Percentiles rank a stretch among this genome's conserved stretches.
Conservation (phyloP, 371 early-diverging fungal species). For the Zopfochytrium polystomum region DNA sequence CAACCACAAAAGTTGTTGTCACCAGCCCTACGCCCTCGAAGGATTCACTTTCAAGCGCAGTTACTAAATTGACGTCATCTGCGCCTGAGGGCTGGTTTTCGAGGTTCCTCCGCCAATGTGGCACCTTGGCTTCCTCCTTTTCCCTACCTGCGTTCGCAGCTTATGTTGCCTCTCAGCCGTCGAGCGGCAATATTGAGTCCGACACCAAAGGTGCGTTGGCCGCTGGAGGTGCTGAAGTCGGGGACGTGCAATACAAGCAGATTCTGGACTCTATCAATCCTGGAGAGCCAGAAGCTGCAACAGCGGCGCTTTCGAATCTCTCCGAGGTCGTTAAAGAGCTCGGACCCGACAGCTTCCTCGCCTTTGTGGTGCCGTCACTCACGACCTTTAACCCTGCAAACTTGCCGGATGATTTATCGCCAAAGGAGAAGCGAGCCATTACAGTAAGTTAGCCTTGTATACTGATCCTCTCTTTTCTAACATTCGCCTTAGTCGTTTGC, state of each 20-base stretch:
- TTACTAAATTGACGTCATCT: not conserved
- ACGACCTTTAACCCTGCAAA: not conserved
- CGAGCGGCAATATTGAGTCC: not conserved
- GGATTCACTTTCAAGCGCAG: not conserved
- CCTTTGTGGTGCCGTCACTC: not conserved
- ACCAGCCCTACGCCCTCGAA: too few species aligned
- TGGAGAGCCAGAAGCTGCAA: slow-evolving; percentile 4
- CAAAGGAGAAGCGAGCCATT: not conserved
- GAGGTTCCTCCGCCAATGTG: slow-evolving; percentile 7
- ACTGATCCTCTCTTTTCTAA: not conserved
- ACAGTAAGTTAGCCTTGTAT: not conserved
- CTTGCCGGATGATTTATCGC: not conserved
- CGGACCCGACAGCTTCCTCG: slow-evolving; percentile 5
- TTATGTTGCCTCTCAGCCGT: not conserved
- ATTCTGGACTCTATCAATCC: not conserved
- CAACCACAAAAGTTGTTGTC: too few species aligned
- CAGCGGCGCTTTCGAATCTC: not conserved
- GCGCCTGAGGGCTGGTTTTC: slow-evolving; percentile 16
- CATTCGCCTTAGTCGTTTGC: not conserved
- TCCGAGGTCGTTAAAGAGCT: not conserved
- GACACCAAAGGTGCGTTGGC: not conserved
- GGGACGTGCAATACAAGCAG: not conserved
- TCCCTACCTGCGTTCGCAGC: slow-evolving; percentile 8
- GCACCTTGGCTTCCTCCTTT: slow-evolving; percentile 1
- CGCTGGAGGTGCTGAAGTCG: slow-evolving; percentile 7